Evolutionary conservation across 225 moss, liverwort and hornwort species (phyloP), one percentile per base, ranked within the genome.

Genomic region (Takakia lepidozioides): DNA sequence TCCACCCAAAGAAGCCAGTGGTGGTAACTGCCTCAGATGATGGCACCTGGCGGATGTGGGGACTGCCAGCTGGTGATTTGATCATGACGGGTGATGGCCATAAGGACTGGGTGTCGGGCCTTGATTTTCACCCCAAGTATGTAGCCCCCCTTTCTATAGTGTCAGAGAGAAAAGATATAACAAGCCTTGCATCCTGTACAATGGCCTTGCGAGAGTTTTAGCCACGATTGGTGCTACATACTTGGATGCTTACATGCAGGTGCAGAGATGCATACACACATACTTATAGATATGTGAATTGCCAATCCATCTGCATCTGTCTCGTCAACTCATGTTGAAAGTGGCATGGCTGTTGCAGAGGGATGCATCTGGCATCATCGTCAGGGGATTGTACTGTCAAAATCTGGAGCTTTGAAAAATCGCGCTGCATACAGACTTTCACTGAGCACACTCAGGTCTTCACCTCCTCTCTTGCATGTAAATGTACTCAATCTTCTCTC

Each of bases 41-140:
- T 76, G 71, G 68, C 47, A 88, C 92, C 28, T 93, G 88, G 92
- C 77, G 85, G 29, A 93, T 93, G 92, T 93, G 92, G 92, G 88
- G 85, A 13, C 60, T 88, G 58, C 88, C 88, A 35, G 80, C 75
- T 20, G 92, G 92, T 29, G 92, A 93, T 76, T 66, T 93, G 15
- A 93, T 93, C 15, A 93, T 93, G 92, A 93, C 85, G 14, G 88
- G 92, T 30, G 92, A 88, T 59, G 92, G 92, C 17, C 92, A 93
- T 46, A 93, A 83, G 55, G 92, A 85, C 52, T 93, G 92, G 92
- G 92, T 93, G 49, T 74, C 85, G 15, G 88, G 92, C 57, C 71
- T 93, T 9, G 83, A 85, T 48, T 83, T 93, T 20, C 92, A 93
- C 74, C 92, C 92, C 39, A 84, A 82, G 92, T 86, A 27, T 59